Evolutionary conservation across 129 eudicot genomes (phyloP).

Genomic region (Tagetes patula): DNA sequence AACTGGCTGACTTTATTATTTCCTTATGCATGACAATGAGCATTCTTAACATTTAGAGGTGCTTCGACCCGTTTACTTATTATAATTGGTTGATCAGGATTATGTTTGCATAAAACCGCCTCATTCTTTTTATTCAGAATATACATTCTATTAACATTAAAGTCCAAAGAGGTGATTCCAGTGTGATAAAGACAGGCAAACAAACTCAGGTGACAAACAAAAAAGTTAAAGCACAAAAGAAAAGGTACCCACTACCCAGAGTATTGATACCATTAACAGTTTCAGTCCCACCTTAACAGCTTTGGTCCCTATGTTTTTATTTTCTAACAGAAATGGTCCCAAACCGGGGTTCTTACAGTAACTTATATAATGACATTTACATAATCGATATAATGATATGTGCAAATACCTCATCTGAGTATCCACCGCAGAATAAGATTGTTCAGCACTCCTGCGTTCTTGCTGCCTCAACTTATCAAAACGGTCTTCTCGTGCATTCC

Average conservation of each 20-base stretch:
- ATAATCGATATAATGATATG: not conserved
- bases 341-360: not conserved
- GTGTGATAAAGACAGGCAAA: not conserved
- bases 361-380: not conserved
- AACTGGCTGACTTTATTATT: not conserved
- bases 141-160: not conserved
- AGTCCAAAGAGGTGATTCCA: not conserved
- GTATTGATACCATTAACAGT: no score
- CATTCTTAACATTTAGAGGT: not conserved
- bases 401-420: conserved; percentile 41
- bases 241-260: not conserved
- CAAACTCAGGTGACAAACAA: not conserved
- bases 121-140: not conserved
- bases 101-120: not conserved
- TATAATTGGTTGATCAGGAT: not conserved
- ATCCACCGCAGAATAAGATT: conserved; percentile 34
- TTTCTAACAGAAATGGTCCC: not conserved
- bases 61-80: not conserved
- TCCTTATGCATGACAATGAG: not conserved
- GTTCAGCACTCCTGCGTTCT: conserved; percentile 44
- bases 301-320: no score
- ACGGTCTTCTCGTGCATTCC: conserved; percentile 44
- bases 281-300: no score
- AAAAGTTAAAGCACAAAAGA: not conserved
- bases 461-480: conserved; percentile 70